Conservation (phyloP, 805 yeast species). For the Scheffersomyces amazonensis region DNA sequence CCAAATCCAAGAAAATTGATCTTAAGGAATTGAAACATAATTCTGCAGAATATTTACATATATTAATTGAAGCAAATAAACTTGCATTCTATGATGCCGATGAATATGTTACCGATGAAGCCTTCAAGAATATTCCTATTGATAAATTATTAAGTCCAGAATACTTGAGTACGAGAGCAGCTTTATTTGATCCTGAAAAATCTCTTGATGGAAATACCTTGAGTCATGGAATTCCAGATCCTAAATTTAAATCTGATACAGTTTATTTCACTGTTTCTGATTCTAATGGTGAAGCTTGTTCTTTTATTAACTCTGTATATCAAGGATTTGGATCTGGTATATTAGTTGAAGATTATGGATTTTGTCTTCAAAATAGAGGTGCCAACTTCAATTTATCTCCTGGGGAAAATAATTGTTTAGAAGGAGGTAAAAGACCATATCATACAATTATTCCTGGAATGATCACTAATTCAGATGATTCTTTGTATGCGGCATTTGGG, state of each 20-base stretch:
- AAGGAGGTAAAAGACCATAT: slow-evolving; percentile 70
- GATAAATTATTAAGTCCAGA: slow-evolving; percentile 43
- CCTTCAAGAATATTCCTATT: slow-evolving; percentile 36
- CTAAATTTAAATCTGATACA: slow-evolving; percentile 63
- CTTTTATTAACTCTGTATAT: slow-evolving; percentile 75
- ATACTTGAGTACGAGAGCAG: slow-evolving; percentile 50
- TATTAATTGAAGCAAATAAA: slow-evolving; percentile 69
- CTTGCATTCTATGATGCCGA: slow-evolving; percentile 74
- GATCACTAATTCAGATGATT: slow-evolving; percentile 53
- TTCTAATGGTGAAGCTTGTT: slow-evolving; percentile 71
- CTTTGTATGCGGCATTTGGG: slow-evolving; percentile 68
- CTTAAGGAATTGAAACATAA: slow-evolving; percentile 53
- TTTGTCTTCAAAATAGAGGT: slow-evolving; percentile 73
- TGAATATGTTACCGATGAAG: slow-evolving; percentile 66
- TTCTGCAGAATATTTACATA: slow-evolving; percentile 66
- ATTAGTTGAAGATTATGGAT: slow-evolving; percentile 62
- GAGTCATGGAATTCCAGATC: slow-evolving; percentile 55
- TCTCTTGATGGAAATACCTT: slow-evolving; percentile 42
- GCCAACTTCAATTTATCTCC: slow-evolving; percentile 65
- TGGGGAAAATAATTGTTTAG: slow-evolving; percentile 57
- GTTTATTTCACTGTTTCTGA: slow-evolving; percentile 68
- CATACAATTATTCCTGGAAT: slow-evolving; percentile 84
- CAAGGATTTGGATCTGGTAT: slow-evolving; percentile 69
- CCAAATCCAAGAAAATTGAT: slow-evolving; percentile 38
- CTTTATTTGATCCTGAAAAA: slow-evolving; percentile 37